Evolutionary conservation across 306 rosid genomes (phyloP).

Genomic region (Dryas drummondii): DNA sequence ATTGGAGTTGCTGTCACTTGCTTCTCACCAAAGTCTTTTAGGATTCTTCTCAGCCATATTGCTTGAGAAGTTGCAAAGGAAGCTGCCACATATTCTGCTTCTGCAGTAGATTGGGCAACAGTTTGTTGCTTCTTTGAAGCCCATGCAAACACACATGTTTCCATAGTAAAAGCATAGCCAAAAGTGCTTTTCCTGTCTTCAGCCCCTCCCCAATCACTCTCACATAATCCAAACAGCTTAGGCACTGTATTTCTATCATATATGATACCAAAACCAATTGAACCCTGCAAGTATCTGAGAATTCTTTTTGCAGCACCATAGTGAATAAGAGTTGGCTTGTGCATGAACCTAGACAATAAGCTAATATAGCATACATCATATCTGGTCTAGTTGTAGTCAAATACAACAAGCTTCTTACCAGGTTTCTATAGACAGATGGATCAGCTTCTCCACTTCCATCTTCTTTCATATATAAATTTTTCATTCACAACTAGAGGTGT

Average conservation of each 20-base stretch:
- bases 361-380: not conserved
- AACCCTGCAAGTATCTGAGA: not conserved
- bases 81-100: not conserved
- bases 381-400: no score
- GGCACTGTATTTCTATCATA: not conserved
- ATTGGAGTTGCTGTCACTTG: not conserved
- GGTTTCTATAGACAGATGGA: no score
- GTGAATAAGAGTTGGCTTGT: not conserved
- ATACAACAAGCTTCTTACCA: no score
- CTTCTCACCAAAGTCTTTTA: not conserved
- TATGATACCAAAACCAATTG: not conserved
- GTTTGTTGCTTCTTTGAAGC: not conserved
- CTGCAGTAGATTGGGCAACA: not conserved
- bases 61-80: not conserved
- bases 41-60: not conserved
- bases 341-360: not conserved
- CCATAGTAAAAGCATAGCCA: not conserved
- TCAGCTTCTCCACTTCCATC: no score
- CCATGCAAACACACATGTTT: not conserved
- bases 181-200: not conserved
- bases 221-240: not conserved
- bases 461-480: no score
- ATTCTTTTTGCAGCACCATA: not conserved
- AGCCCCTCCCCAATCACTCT: not conserved
- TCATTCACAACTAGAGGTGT: no score